Evolutionary conservation across 2,329 filamentous ascomycete species (phyloP).

Genomic region (Fusarium stilboides): DNA sequence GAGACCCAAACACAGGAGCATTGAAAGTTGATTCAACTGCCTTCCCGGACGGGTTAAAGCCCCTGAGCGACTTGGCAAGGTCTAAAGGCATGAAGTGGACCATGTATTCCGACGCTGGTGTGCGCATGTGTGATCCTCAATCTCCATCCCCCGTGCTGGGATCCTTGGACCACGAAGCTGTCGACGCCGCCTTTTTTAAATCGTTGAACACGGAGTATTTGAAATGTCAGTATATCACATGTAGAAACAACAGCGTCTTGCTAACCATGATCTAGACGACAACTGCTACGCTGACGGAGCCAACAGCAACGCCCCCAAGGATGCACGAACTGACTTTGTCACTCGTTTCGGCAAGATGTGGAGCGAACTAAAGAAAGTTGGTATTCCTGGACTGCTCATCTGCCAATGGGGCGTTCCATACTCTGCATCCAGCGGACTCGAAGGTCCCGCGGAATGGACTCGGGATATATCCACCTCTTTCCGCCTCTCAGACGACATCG

Average conservation of each 20-base stretch:
- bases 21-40: not conserved
- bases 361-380: not conserved
- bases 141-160: not conserved
- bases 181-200: conserved; percentile 2
- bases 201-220: conserved; percentile 1
- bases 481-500: conserved; percentile 2
- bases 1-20: not conserved
- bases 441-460: conserved; percentile 6
- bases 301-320: not conserved
- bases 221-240: not conserved
- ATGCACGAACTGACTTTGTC: conserved; percentile 2
- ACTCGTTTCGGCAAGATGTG: conserved; percentile 4
- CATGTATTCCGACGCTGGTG: conserved; percentile 10
- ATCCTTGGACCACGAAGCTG: conserved; percentile 1
- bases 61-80: not conserved
- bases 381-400: conserved; percentile 2
- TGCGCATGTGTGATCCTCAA: not conserved
- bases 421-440: not conserved
- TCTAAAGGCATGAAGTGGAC: conserved; percentile 13
- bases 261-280: not conserved
- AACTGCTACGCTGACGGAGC: not conserved
- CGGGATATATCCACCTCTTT: not conserved
- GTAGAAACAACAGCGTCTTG: not conserved
- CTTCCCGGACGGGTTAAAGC: not conserved
- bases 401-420: conserved; percentile 6